Base-by-base conservation (phyloP, 345 rosid genomes). In the Lepidium didymum region DNA sequence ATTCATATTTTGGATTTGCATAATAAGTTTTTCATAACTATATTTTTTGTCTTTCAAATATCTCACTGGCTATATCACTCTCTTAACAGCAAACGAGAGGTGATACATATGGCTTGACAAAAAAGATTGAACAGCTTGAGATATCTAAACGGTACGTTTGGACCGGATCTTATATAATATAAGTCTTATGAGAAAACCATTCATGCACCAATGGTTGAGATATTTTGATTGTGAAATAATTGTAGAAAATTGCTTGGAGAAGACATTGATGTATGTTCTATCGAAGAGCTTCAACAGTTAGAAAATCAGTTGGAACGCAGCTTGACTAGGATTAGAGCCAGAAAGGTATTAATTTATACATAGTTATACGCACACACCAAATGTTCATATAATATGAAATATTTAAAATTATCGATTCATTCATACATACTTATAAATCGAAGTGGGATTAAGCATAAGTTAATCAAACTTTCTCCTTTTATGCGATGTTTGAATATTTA, bases 281-380 rank as follows among this genome's bases (percentile, higher is more conserved):
- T 75, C 14, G 89, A 83, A 55, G 97, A 94, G 67, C 81, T 94
- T 15, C 79, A 79, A 56, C 87, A 82, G 44, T 34, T 87, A 29
- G 99, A 91, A 79, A 87, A 64, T 70, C 96, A 94, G 64, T 13
- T 91, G 77, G 95, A 87, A 12, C 81, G 84, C 73, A 69, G 97
- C 81, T 85, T 94, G 51, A 73, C 75, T 72, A 84, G 65, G 74
- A 83, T 94, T 53, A 83, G 96, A 81, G 85, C 88, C 23, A 87
- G 81, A 82, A 91, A 91, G 99, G 97, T 91, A 78, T 41, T 6
- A 31, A n/a, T 4, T 35, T 60, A 6, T 8, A 10, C 10, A 18
- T 4, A 10, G 4, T 31, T 33, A 15, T 45, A 23, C n/a, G n/a
- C n/a, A 45, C 51, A 64, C 41, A 16, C 68, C 77, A 85, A 52